Evolutionary conservation across 768 basidiomycete genomes (phyloP), one percentile per base, ranked within the genome.

Genomic region (Amyloporia xantha): DNA sequence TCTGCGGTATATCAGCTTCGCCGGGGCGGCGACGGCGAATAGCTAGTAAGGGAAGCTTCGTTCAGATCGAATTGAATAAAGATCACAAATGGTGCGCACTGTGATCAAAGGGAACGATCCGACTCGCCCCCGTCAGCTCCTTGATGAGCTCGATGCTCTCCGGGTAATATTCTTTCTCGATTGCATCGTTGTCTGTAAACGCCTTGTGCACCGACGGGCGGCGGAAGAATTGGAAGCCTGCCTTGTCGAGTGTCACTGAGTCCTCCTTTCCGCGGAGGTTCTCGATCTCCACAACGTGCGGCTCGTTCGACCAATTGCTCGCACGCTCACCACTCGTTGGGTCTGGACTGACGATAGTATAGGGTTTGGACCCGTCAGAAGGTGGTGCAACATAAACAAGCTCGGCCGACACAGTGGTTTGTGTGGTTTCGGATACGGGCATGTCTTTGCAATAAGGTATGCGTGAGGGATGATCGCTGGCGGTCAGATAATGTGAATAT

Each of bases 41-140:
- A 0, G 74, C 76, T 76, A 45, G n/a, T n/a, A n/a, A n/a, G n/a
- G n/a, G 41, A 5, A 20, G 9, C 30, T 24, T 4, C 9, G 24
- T 28, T 26, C 25, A 49, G 19, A 49, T 13, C n/a, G 24, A 27
- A 2, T 21, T 24, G 36, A 20, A 47, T 20, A 21, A 42, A 44
- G 11, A 5, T 4, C 10, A 46, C 28, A 17, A 55, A 12, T n/a
- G 17, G 17, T 12, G 20, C 21, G 27, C n/a, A 79, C 82, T 82
- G 57, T 83, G 81, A 55, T 83, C 81, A 54, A 84, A 85, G 12
- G 82, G 45, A n/a, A 81, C 74, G 9, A 81, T 78, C 21, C 71
- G 67, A 54, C 68, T 76, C 0, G 82, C 83, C 2, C 83, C 81
- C 0, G 81, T 82, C 9, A 77, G 47, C 50, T 75, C 61, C 67